Base-by-base conservation (phyloP, 1,284 basidiomycete genomes). In the Austroboletus niveus region DNA sequence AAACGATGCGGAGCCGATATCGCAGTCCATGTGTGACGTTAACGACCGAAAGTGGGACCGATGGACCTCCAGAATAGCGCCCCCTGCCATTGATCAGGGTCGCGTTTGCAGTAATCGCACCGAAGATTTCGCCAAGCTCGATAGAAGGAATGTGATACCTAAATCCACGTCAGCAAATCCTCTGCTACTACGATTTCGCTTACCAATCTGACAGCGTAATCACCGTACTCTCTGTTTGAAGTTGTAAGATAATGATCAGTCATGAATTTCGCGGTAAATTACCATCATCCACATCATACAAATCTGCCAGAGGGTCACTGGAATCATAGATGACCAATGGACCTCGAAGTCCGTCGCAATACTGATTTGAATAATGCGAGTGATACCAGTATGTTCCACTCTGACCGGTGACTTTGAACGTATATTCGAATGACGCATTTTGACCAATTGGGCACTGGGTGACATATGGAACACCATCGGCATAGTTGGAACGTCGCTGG, bases 271-370 rank as follows among this genome's bases (percentile, higher is more conserved):
- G 45, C 2, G 11, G 5, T 47, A 38, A 39, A 47, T 39, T 20
- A 72, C 73, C 68, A 54, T 74, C 54, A 48, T 75, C 74, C 15
- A 75, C 57, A 34, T 75, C 73, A n/a, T 74, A 74, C 17, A 74
- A 43, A 42, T 60, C 0, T 15, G 41, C 41, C 2, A 65, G 53
- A 31, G 73, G 74, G 47, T 75, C 72, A 1, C 63, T 1, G 1
- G 68, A 71, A 43, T 74, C 74, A 45, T 75, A 72, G 11, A 75
- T 63, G 9, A 76, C 66, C 9, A 69, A 32, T 5, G 71, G 62
- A 1, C 79, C 78, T 41, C 78, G 69, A 31, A 78, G 65, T 20
- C 77, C 77, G 48, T 79, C 76, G 47, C 75, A 77, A 51, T 79
- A 77, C 38, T 67, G 65, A 14, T 6, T 41, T 12, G 39, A 22